Conservation (phyloP, 306 rosid species). For the Begonia masoniana region DNA sequence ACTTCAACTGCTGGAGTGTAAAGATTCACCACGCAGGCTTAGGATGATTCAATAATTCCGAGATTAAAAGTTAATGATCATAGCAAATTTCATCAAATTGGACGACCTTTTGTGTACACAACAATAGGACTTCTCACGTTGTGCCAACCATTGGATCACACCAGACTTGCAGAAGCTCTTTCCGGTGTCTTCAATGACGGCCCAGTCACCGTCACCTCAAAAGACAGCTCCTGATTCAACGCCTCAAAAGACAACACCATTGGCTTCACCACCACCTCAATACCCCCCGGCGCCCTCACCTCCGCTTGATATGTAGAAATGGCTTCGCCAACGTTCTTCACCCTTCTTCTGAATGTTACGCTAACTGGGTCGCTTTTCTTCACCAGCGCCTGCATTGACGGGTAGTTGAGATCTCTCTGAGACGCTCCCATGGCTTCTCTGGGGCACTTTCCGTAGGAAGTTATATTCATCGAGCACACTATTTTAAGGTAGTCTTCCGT, state of each 20-base stretch:
- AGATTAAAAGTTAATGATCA: too few relatives aligned
- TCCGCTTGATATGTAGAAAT: conserved; percentile 13
- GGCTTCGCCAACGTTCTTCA: conserved; percentile 24
- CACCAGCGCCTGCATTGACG: conserved; percentile 15
- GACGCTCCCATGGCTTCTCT: background rate
- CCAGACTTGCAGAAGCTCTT: conserved; percentile 5
- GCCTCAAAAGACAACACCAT: conserved; percentile 15
- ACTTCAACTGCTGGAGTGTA: too few relatives aligned
- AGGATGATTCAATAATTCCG: too few relatives aligned
- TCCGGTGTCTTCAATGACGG: too few relatives aligned
- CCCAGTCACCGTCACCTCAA: conserved; percentile 17
- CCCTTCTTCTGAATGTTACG: conserved; percentile 10
- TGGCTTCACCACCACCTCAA: conserved; percentile 19
- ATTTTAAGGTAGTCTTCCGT: conserved; percentile 18
- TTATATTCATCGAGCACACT: conserved; percentile 8
- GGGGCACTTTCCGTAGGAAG: background rate
- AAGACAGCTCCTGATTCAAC: conserved; percentile 17
- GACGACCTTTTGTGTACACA: background rate
- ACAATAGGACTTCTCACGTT: conserved; percentile 25
- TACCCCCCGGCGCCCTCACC: background rate
- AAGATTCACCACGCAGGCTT: too few relatives aligned
- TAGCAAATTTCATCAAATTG: too few relatives aligned
- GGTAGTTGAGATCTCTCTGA: conserved; percentile 25
- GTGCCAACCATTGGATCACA: conserved; percentile 24
- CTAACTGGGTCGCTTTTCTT: background rate